These are phyloP conservation scores for Pseudonitzschia multiseries DNA, from an alignment of 108 stramenopile genomes.

Conservation along the genomic window DNA sequence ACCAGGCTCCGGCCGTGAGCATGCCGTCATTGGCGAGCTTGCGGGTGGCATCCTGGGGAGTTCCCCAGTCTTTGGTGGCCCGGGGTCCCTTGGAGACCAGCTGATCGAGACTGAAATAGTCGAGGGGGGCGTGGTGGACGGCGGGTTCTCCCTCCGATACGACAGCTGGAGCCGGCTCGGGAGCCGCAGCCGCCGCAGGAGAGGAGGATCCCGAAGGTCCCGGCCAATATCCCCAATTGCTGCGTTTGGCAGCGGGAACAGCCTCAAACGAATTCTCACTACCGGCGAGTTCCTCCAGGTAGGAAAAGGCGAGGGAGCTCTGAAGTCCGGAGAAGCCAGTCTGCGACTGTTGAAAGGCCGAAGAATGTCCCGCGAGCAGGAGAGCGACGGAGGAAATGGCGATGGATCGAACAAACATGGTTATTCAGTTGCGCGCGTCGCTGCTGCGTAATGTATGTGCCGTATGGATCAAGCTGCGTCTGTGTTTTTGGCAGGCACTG, in stretches of 20 bases:
- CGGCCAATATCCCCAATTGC: neutral
- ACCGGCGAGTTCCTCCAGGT: neutral
- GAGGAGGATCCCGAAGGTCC: neutral
- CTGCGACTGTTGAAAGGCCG: neutral
- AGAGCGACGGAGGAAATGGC: neutral
- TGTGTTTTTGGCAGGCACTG: too few relatives aligned
- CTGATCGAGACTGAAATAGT: constrained; percentile 49
- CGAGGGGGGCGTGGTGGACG: constrained; percentile 11
- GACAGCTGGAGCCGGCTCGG: neutral
- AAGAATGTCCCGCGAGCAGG: neutral
- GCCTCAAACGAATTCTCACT: neutral
- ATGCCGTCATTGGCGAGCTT: constrained; percentile 30
- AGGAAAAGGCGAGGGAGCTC: neutral
- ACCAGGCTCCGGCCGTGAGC: constrained; percentile 58
- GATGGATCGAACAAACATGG: constrained; percentile 1
- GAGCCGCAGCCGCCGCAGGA: neutral
- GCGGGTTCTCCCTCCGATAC: neutral
- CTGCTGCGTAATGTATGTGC: too few relatives aligned
- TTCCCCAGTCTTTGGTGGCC: constrained; percentile 47
- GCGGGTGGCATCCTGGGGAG: constrained; percentile 55
- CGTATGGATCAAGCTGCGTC: too few relatives aligned
- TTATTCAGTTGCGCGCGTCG: neutral
- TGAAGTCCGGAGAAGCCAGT: neutral
- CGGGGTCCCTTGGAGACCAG: constrained; percentile 59
- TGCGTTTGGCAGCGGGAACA: neutral